Evolutionary conservation across 768 basidiomycete genomes (phyloP).

Genomic region (Trametes gibbosa): DNA sequence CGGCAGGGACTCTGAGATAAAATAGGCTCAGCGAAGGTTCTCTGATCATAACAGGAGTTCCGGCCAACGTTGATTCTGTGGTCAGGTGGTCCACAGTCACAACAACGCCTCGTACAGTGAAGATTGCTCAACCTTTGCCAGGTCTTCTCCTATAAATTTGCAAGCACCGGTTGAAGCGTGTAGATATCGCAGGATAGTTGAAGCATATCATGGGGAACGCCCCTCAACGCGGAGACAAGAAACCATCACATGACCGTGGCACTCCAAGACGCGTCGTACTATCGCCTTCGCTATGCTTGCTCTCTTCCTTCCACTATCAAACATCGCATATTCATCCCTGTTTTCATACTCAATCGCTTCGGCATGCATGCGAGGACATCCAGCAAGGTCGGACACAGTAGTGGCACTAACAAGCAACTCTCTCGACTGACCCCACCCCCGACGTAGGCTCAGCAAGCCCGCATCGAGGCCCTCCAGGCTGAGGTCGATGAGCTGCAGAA

Average conservation of each 20-base stretch:
- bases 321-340: not conserved
- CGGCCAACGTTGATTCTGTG: too few relatives aligned
- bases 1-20: too few relatives aligned
- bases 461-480: constrained; percentile 43
- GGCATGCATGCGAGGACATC: constrained; percentile 19
- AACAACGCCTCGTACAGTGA: too few relatives aligned
- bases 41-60: too few relatives aligned
- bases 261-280: not conserved
- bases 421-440: not conserved
- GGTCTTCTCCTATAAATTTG: too few relatives aligned
- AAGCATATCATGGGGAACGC: too few relatives aligned
- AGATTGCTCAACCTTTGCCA: too few relatives aligned
- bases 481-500: constrained; percentile 49
- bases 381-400: constrained; percentile 5
- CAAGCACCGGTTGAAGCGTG: too few relatives aligned
- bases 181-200: too few relatives aligned
- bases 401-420: not conserved
- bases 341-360: not conserved
- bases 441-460: constrained; percentile 48
- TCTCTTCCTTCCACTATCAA: too few relatives aligned
- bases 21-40: too few relatives aligned
- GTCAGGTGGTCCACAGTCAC: too few relatives aligned
- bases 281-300: not conserved
- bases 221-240: not conserved
- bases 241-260: constrained; percentile 3